A percentile compares a stretch with the other conserved stretches of the same genome.
Conservation (phyloP, 2,329 filamentous ascomycete genomes). For the Penicillium sp. region DNA sequence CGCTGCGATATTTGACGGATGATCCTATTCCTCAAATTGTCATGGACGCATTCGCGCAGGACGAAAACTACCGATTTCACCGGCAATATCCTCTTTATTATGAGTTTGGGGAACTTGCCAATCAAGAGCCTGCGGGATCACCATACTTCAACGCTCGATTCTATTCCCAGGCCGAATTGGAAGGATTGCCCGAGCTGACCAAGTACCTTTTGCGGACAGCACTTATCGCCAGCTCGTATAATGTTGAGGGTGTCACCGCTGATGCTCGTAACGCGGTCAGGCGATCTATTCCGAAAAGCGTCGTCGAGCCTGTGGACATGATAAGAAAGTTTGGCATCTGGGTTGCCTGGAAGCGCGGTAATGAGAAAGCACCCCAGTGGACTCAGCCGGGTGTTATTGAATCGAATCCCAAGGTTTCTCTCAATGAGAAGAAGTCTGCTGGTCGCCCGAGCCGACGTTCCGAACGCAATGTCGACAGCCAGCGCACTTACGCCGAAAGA, state of each 20-base stretch:
- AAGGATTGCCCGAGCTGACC: conserved; percentile 61
- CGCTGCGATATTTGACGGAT: conserved; percentile 65
- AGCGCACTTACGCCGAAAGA: conserved; percentile 47
- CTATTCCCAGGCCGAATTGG: conserved; percentile 65
- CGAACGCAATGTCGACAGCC: conserved; percentile 55
- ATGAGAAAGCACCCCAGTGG: conserved; percentile 65
- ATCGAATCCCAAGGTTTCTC: conserved; percentile 53
- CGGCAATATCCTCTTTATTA: conserved; percentile 61
- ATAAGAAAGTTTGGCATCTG: conserved; percentile 65
- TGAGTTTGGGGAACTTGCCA: conserved; percentile 59
- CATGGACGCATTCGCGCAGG: conserved; percentile 58
- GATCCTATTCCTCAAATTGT: conserved; percentile 65
- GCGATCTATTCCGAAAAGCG: conserved; percentile 65
- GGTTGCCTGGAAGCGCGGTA: conserved; percentile 70
- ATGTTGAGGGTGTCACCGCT: conserved; percentile 62
- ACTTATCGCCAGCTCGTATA: conserved; percentile 61
- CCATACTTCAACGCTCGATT: conserved; percentile 63
- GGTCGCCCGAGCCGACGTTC: conserved; percentile 59
- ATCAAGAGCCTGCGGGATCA: conserved; percentile 55
- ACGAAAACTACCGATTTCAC: conserved; percentile 57
- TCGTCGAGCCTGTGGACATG: conserved; percentile 63
- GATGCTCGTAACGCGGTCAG: conserved; percentile 64
- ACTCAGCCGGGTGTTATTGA: conserved; percentile 61
- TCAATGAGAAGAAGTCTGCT: conserved; percentile 59
- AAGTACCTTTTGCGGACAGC: conserved; percentile 67